Evolutionary conservation across 306 rosid genomes (phyloP).

Genomic region (Glycine latifolia): DNA sequence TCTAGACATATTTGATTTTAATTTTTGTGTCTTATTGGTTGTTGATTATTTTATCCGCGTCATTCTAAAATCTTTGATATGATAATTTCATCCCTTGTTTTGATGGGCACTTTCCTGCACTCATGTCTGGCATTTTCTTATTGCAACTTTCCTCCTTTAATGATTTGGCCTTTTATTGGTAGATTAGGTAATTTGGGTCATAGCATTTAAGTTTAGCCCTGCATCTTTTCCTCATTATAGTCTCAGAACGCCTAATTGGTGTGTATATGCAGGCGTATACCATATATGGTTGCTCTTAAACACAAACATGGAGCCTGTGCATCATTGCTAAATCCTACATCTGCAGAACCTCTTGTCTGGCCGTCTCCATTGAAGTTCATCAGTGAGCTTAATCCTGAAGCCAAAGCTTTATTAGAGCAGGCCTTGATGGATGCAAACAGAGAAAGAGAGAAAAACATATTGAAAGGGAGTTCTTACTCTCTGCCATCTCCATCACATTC

Average conservation of each 20-base stretch:
- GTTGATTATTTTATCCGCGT: constrained; percentile 6
- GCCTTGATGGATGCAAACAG: constrained; percentile 90
- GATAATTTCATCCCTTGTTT: constrained; percentile 25
- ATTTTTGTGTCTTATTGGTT: constrained; percentile 9
- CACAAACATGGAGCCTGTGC: constrained; percentile 81
- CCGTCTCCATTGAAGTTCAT: constrained; percentile 95
- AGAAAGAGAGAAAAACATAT: constrained; percentile 84
- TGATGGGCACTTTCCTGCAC: constrained; percentile 2
- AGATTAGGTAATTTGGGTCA: constrained; percentile 18
- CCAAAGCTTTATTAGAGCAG: constrained; percentile 84
- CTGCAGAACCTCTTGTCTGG: constrained; percentile 99
- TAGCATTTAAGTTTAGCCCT: constrained; percentile 1
- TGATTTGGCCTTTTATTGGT: neutral
- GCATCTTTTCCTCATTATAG: constrained; percentile 14
- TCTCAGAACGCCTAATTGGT: constrained; percentile 31
- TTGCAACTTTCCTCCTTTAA: constrained; percentile 8
- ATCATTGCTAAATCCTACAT: constrained; percentile 84
- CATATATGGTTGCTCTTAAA: constrained; percentile 83
- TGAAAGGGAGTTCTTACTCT: constrained; percentile 67
- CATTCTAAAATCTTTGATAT: constrained; percentile 22
- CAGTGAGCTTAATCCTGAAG: constrained; percentile 87
- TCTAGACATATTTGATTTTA: neutral
- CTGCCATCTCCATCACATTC: constrained; percentile 77
- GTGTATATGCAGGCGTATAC: constrained; percentile 77
- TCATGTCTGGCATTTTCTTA: constrained; percentile 24